Base-by-base conservation (phyloP, 139 green algal species). In the Chlamydomonas urium region DNA sequence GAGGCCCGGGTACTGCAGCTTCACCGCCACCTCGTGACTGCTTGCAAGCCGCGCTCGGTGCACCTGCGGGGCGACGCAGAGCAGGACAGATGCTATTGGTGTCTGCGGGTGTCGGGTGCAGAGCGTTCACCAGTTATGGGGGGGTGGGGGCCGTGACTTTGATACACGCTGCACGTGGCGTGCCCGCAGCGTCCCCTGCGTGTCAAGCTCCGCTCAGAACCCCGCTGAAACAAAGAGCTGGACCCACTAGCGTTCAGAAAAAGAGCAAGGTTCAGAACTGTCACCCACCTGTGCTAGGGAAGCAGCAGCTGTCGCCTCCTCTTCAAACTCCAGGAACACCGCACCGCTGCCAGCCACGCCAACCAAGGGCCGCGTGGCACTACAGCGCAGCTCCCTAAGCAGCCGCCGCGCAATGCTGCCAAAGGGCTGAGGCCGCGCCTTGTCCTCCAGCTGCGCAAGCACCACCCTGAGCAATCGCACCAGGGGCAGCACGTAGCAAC, bases 1-100 rank as follows among this genome's bases (percentile, higher is more conserved):
- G 42, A 96, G 81, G 19, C 89, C 90, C 0, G 84, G 81, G 79
- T 89, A 87, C 81, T 92, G 88, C 62, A 96, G 76, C 79, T 96
- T 96, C 1, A 95, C 89, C 1, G 90, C 90, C 33, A 95, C 90
- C 31, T 83, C 60, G 14, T 73, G 34, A 8, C 90, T 89, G 50
- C 38, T 77, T 32, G 79, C 72, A 47, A 90, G 61, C 53, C 65
- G 24, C 2, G 90, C 90, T 21, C 80, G 78, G 80, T 94, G 89
- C 35, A 93, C 86, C 77, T 89, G 81, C 36, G n/a, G n/a, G n/a
- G n/a, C n/a, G n/a, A n/a, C n/a, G n/a, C n/a, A n/a, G n/a, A n/a
- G n/a, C n/a, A n/a, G n/a, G n/a, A n/a, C n/a, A n/a, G n/a, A n/a
- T n/a, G n/a, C n/a, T n/a, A n/a, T n/a, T n/a, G n/a, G n/a, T n/a